Evolutionary conservation across 164 flowering plant genomes (phyloP).

Genomic region (Magnolia kwangsiensis): DNA sequence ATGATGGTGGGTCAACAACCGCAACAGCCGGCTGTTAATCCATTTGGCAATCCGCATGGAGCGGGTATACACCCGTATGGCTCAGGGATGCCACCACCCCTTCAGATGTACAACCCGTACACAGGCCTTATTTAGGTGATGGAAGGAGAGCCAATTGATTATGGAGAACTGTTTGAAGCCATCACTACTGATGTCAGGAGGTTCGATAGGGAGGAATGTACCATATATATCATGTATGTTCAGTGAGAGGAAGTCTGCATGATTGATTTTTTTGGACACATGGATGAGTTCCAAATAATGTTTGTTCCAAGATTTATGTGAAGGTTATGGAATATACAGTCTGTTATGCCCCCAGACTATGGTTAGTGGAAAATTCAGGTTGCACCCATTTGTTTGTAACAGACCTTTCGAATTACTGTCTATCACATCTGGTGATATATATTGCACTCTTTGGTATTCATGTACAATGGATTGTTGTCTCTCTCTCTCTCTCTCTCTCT

Average conservation of each 20-base stretch:
- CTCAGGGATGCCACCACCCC: constrained; percentile 61
- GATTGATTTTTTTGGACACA: not conserved
- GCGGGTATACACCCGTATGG: constrained; percentile 27
- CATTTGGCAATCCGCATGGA: constrained; percentile 28
- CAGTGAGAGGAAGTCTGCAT: constrained; percentile 1
- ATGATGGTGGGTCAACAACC: constrained; percentile 12
- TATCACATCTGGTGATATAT: not conserved
- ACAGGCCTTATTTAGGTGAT: constrained; percentile 26
- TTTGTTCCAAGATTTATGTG: not conserved
- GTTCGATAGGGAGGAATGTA: constrained; percentile 23
- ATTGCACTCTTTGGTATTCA: not conserved
- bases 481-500: not conserved
- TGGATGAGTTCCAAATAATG: not conserved
- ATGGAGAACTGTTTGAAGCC: not conserved
- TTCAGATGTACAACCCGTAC: constrained; percentile 23
- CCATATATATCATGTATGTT: constrained; percentile 40
- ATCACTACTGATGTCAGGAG: constrained; percentile 6
- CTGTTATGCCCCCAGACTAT: not conserved
- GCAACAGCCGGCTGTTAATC: constrained; percentile 26
- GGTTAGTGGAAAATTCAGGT: not conserved
- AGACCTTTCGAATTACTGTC: not conserved
- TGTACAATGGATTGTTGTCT: not conserved
- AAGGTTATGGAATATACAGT: not conserved
- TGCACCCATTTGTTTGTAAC: not conserved
- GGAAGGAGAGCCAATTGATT: constrained; percentile 4